A percentile compares a stretch with the other conserved stretches of the same genome.
Conservation (phyloP, 2,329 filamentous ascomycete genomes). For the Fusarium udum region DNA sequence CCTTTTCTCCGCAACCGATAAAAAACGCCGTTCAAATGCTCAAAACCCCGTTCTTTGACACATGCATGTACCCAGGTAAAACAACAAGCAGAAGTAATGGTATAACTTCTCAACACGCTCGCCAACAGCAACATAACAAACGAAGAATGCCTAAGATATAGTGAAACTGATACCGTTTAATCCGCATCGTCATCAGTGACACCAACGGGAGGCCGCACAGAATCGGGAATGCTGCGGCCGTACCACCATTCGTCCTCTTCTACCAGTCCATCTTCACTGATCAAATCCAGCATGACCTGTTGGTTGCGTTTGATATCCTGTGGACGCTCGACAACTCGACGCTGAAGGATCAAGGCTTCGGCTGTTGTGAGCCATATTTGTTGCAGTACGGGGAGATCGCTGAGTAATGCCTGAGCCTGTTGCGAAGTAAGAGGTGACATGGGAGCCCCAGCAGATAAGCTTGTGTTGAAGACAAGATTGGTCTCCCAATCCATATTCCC, state of each 20-base stretch:
- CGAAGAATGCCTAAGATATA: slow-evolving; percentile 19
- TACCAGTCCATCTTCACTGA: slow-evolving; percentile 67
- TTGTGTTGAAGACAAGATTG: slow-evolving; percentile 66
- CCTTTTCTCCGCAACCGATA: slow-evolving; percentile 35
- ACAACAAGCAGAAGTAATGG: slow-evolving; percentile 18
- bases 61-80: slow-evolving; percentile 32
- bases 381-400: slow-evolving; percentile 66
- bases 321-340: slow-evolving; percentile 65
- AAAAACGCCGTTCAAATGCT: slow-evolving; percentile 47
- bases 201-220: slow-evolving; percentile 60
- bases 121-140: slow-evolving; percentile 28
- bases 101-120: slow-evolving; percentile 25
- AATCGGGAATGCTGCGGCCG: slow-evolving; percentile 62
- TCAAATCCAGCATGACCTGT: slow-evolving; percentile 70
- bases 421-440: slow-evolving; percentile 66
- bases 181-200: slow-evolving; percentile 63
- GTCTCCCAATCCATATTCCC: slow-evolving; percentile 45
- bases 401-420: slow-evolving; percentile 59
- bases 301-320: slow-evolving; percentile 71
- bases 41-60: slow-evolving; percentile 40
- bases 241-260: slow-evolving; percentile 73
- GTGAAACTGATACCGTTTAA: slow-evolving; percentile 32
- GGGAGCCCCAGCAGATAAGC: slow-evolving; percentile 68
- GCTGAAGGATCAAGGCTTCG: slow-evolving; percentile 68
- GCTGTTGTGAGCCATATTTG: slow-evolving; percentile 72